Evolutionary conservation across 1,139 yeast species (phyloP), one percentile per base, ranked within the genome.

Genomic region (Saccharomycopsis hybrid): DNA sequence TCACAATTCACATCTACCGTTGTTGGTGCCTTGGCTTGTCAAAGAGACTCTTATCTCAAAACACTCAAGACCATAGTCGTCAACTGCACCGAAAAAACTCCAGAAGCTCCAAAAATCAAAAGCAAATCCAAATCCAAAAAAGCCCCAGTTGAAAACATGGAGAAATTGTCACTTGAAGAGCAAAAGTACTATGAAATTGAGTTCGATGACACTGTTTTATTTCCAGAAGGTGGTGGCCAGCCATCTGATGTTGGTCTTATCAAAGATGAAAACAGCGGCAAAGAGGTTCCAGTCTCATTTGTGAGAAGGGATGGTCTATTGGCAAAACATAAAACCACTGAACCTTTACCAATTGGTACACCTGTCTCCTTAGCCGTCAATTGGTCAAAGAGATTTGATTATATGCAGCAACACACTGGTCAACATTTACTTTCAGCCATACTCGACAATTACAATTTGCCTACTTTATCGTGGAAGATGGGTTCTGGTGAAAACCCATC

Each of bases 161-260:
- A 18, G 25, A 30, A 46, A 2, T 18, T 38, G 33, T 41, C 49
- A 4, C 25, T 41, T 18, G 32, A 36, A n/a, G 50, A 46, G 9
- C 54, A 54, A 37, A 54, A 54, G 24, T 42, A 57, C 25, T 85
- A 74, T 59, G 86, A 85, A 28, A 70, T 88, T 3, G 95, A 86
- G 60, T 69, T 88, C 35, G 72, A 77, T 53, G 95, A 88, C 58
- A 87, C 96, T 0, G 75, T 86, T 32, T 65, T 87, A 47, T 87
- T 87, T 59, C 96, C 96, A 1, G 95, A 87, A 63, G 96, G 96
- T 4, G 96, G 96, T 18, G 96, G 96, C 4, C 96, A 88, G 62
- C 96, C 95, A 0, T 75, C 73, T 41, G 96, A 88, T 62, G 61
- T 62, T 1, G 92, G 92, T 1, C 54, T 61, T 1, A 64, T 81